These are phyloP conservation scores for Colletotrichum truncatum DNA, from an alignment of 2,329 filamentous ascomycete genomes.

Conservation along the genomic window DNA sequence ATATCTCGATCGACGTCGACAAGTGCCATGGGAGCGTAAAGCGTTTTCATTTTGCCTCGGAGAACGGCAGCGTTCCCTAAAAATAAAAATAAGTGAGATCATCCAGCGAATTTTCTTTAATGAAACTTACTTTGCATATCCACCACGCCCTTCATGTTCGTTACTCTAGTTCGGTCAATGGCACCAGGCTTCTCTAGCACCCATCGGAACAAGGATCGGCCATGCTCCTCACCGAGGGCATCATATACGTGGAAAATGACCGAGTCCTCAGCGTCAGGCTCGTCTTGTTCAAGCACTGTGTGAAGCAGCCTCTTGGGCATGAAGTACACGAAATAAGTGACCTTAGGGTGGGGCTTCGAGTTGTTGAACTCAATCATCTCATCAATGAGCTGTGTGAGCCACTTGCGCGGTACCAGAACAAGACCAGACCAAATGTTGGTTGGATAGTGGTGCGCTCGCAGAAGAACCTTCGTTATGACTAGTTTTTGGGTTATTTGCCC, in stretches of 20 bases:
- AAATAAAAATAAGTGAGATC: neutral
- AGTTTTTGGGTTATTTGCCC: neutral
- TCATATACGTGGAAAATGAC: constrained; percentile 16
- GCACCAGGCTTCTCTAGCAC: constrained; percentile 7
- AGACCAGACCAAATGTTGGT: constrained; percentile 17
- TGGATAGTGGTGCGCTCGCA: constrained; percentile 14
- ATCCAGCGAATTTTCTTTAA: no score
- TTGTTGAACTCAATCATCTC: constrained; percentile 4
- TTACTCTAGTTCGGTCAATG: constrained; percentile 11
- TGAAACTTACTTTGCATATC: neutral
- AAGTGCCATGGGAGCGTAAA: constrained; percentile 18
- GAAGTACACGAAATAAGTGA: constrained; percentile 19
- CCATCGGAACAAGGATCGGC: neutral
- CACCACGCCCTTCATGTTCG: constrained; percentile 18
- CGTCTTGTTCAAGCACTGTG: neutral
- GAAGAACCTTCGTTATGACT: constrained; percentile 17
- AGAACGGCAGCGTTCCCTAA: constrained; percentile 1
- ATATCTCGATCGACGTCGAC: neutral
- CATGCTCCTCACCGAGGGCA: constrained; percentile 10
- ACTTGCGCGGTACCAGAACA: neutral
- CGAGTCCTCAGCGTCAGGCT: neutral
- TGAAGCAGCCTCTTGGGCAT: constrained; percentile 2
- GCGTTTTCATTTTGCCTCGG: constrained; percentile 18
- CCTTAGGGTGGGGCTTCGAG: constrained; percentile 6
- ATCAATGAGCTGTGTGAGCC: neutral